Base-by-base conservation (phyloP, 345 rosid genomes). In the Crucihimalaya himalaica region DNA sequence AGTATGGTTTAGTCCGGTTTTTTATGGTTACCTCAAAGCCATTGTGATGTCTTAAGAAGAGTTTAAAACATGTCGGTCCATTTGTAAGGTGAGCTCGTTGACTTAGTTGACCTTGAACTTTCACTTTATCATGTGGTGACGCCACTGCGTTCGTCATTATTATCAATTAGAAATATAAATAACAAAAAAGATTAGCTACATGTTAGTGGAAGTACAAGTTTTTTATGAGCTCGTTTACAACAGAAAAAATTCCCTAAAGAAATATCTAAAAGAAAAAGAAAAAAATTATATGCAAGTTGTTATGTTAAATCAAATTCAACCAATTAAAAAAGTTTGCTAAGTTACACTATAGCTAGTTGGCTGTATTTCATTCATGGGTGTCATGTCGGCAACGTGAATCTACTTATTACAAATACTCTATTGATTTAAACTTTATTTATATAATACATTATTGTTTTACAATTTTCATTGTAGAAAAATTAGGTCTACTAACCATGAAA, bases 121-220 rank as follows among this genome's bases (percentile, higher is more conserved):
- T 21, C 28, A 20, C 25, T 54, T 73, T 73, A 39, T 43, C 12
- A 45, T 46, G 50, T 65, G 31, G 58, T 73, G 77, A 65, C 71
- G 66, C 18, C 65, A 73, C 13, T 65, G 71, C 71, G 58, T 73
- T 45, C 77, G 77, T 65, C 71, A 56, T 55, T 64, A 18, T 50
- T 29, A 40, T 62, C 16, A 12, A 6, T 5, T 19, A 39, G 6
- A 32, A 34, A 15, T 34, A 35, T n/a, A 46, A 12, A 71, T 48
- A 43, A 2, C 6, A 19, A 43, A 20, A 20, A 65, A 53, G 10
- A 55, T 18, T 31, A 23, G 4, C 64, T 9, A 20, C 28, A 9
- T 4, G 31, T 23, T 32, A 56, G 45, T 21, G 66, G 58, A 47
- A 27, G 14, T 28, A 69, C 23, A 27, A 15, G 20, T 29, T 63